phyloP scores from a whole-genome alignment of 441 rosid genomes.

The Adansonia grandidieri region DNA sequence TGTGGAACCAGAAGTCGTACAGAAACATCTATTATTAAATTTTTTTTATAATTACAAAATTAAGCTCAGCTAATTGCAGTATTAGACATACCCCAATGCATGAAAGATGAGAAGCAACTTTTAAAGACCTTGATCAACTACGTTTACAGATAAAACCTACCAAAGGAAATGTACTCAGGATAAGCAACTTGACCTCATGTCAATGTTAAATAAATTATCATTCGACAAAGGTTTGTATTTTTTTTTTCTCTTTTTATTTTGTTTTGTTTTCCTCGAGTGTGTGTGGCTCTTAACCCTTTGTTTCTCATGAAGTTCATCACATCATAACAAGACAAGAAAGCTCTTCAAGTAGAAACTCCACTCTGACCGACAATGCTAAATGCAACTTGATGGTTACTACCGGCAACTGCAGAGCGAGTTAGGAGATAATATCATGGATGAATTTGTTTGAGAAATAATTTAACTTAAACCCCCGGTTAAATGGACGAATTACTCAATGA shows the following conservation, averaged over 20 bases:
- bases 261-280: background rate
- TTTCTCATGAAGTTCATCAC: conserved; percentile 26
- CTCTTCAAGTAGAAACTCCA: conserved; percentile 26
- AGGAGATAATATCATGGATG: conserved; percentile 37
- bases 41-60: conserved; percentile 7
- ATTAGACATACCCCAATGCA: too few species aligned
- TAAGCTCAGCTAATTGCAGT: background rate
- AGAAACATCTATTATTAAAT: background rate
- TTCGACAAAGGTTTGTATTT: conserved; percentile 21
- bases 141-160: background rate
- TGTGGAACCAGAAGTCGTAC: conserved; percentile 37
- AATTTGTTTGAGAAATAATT: conserved; percentile 31
- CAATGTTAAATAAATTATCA: conserved; percentile 24
- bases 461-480: conserved; percentile 18
- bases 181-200: conserved; percentile 22
- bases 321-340: conserved; percentile 24
- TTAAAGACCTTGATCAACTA: too few species aligned
- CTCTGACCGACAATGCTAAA: background rate
- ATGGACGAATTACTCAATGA: background rate
- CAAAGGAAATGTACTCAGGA: conserved; percentile 26
- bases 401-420: background rate
- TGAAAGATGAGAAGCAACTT: too few species aligned
- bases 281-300: background rate
- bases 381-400: conserved; percentile 9
- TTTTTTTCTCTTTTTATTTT: background rate